Base-by-base conservation (phyloP, 106 monocot genomes). In the Dendrobium huoshanense region DNA sequence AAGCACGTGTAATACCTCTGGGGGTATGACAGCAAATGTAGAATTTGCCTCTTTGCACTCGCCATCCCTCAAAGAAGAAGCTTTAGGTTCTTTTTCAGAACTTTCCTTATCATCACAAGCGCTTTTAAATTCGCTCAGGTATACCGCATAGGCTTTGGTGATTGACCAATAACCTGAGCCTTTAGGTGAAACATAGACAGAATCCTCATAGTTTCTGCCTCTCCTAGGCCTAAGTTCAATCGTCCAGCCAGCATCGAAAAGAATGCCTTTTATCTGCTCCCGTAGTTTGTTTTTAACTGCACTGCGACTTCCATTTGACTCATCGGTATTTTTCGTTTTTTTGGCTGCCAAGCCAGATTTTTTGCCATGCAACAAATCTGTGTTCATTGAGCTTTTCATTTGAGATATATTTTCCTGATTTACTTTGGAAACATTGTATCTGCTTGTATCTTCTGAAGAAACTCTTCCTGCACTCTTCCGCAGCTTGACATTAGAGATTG, bases 151-250 rank as follows among this genome's bases (percentile, higher is more conserved):
- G 42, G 83, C 83, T 58, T 83, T 83, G 41, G 83, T 83, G 58
- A 83, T 78, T 42, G 83, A 83, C 83, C 83, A 83, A 58, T 77
- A 83, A 18, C 83, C 76, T 49, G 73, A 17, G 18, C 78, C 78
- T 78, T 67, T 54, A 59, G 83, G 83, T n/a, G 83, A 78, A 41
- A 83, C 43, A 78, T 79, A 83, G 2, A 83, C 78, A 79, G 83
- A 54, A 79, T 83, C 83, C 24, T 73, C 55, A 79, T 83, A 83
- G 78, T 24, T 22, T 73, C 83, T 83, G 59, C 83, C 83, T 49
- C 59, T 83, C 77, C 83, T 83, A 16, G 83, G 83, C 58, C 78
- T 83, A 17, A 83, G 74, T 11, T 83, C 83, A 73, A 83, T 73
- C 20, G 24, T 83, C 83, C 83, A 83, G 73, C 83, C 83, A 78